A percentile compares a stretch with the other conserved stretches of the same genome.
These are phyloP conservation scores for Annulohypoxylon stygium DNA, from an alignment of 495 filamentous ascomycete species.

Conservation along the genomic window DNA sequence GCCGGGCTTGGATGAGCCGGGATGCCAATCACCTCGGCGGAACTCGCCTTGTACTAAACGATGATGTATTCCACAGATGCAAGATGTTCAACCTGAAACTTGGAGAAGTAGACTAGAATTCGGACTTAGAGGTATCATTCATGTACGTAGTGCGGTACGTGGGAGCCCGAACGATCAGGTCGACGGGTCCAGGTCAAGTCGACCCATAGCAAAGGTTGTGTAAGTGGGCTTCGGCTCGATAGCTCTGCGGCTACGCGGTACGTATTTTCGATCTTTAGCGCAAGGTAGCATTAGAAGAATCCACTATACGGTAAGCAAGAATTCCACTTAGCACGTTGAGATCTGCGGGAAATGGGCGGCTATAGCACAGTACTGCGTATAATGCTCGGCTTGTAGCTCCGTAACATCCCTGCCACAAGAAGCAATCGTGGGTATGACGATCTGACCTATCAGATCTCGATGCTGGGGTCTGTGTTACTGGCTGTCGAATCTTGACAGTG, in stretches of 20 bases:
- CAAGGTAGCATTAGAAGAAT: conserved; percentile 24
- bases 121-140: conserved; percentile 32
- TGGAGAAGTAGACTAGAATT: conserved; percentile 47
- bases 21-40: conserved; percentile 50
- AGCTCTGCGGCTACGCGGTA: conserved; percentile 27
- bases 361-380: conserved; percentile 28
- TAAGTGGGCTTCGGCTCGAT: neutral
- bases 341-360: conserved; percentile 30
- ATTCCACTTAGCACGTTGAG: conserved; percentile 30
- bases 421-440: conserved; percentile 22
- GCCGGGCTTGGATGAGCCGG: conserved; percentile 46
- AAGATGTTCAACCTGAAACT: conserved; percentile 51
- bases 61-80: conserved; percentile 50
- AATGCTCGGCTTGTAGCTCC: conserved; percentile 14
- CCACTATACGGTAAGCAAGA: conserved; percentile 18
- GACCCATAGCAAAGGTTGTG: conserved; percentile 20
- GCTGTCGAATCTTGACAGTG: conserved; percentile 31
- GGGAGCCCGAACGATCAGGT: conserved; percentile 36
- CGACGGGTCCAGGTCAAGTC: conserved; percentile 14
- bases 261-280: conserved; percentile 39
- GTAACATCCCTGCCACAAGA: conserved; percentile 24
- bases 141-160: conserved; percentile 36
- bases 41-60: conserved; percentile 41
- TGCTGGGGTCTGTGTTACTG: conserved; percentile 21
- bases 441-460: conserved; percentile 34